Base-by-base conservation (phyloP, 2,329 filamentous ascomycete species). In the Colletotrichum neosansevieriae region DNA sequence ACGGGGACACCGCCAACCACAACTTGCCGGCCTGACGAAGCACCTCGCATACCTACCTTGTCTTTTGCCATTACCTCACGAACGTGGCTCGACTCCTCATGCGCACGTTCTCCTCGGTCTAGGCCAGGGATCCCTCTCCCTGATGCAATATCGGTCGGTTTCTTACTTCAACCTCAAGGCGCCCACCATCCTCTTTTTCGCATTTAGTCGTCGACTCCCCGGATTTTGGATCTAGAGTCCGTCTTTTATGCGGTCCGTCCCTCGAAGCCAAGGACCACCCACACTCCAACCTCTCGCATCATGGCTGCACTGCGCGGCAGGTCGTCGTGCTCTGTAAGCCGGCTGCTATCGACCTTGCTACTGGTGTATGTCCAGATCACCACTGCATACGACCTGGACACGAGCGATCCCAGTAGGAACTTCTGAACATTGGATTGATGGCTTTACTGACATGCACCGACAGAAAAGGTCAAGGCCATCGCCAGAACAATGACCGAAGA, bases 401-500 rank as follows among this genome's bases (percentile, higher is more conserved):
- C 78, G 34, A 75, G 79, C 64, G 80, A 79, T 47, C 75, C 75
- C 9, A 72, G 79, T 81, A 72, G 45, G 61, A 53, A 11, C 17
- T 6, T n/a, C 15, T 1, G 2, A 54, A 3, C 17, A n/a, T 6
- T n/a, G 5, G 4, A 15, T 51, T 40, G 7, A 5, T 32, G 5
- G 9, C 24, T 15, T 59, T 13, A 29, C 51, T 58, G 29, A 60
- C 40, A 60, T 15, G 17, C 3, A 4, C 19, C 58, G 63, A 29
- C 69, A 89, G 86, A 82, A 49, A 88, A 85, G 2, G 76, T 88
- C 68, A 84, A 79, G 67, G 74, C 77, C 42, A 79, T 85, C 11
- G 81, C 87, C 13, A 84, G 83, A 69, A 78, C 81, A 51, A 83
- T 88, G 76, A 81, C 85, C 2, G 78, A 73, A 38, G 69, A 68